Evolutionary conservation across 2,329 filamentous ascomycete genomes (phyloP).

Genomic region (Fusarium azukiicola): DNA sequence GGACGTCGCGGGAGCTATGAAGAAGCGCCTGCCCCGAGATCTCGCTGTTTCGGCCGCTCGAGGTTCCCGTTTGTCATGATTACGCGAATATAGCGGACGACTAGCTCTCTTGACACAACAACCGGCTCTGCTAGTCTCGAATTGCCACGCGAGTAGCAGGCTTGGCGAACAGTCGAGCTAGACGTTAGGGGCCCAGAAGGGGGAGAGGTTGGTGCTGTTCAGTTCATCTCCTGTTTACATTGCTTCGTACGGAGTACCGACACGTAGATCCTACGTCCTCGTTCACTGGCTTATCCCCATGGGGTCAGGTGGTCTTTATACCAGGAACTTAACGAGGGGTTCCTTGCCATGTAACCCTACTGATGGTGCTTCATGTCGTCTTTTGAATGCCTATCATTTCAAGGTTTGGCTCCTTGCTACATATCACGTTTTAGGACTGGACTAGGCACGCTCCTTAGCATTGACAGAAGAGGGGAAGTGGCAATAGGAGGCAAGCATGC

Average conservation of each 20-base stretch:
- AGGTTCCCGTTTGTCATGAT: background rate
- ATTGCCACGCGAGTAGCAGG: background rate
- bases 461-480: background rate
- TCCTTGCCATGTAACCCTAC: constrained; percentile 9
- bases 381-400: background rate
- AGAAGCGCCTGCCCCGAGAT: background rate
- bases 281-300: background rate
- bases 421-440: background rate
- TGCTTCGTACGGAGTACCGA: background rate
- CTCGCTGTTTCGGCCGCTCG: background rate
- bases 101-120: background rate
- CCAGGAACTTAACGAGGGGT: background rate
- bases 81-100: background rate
- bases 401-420: background rate
- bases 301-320: background rate
- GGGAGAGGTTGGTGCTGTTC: background rate
- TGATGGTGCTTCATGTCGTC: background rate
- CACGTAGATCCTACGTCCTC: background rate
- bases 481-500: background rate
- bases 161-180: background rate
- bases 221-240: background rate
- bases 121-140: background rate
- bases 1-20: constrained; percentile 5
- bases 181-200: background rate
- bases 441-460: background rate